Evolutionary conservation across 108 stramenopile species (phyloP).

Genomic region (Skeletonema menzelii): DNA sequence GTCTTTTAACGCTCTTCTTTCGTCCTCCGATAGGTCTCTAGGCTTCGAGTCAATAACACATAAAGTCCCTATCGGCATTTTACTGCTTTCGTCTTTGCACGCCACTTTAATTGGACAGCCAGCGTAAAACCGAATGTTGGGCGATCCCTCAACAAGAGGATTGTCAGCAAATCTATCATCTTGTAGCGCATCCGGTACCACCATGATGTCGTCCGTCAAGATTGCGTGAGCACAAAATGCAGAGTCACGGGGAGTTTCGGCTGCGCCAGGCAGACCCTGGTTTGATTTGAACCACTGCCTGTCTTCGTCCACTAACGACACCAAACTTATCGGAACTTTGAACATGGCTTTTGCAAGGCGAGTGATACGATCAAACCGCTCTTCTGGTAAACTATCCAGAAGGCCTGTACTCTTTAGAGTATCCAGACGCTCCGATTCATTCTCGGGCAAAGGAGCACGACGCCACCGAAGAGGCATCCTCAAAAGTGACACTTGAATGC

Average conservation of each 20-base stretch:
- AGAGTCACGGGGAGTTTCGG: slow-evolving; percentile 60
- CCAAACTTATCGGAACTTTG: slow-evolving; percentile 47
- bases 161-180: slow-evolving; percentile 75
- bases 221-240: slow-evolving; percentile 80
- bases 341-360: slow-evolving; percentile 38
- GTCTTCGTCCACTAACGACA: slow-evolving; percentile 50
- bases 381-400: slow-evolving; percentile 23
- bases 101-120: slow-evolving; percentile 45
- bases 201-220: slow-evolving; percentile 36
- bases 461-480: slow-evolving; percentile 34
- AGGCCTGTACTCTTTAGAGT: slow-evolving; percentile 25
- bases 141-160: slow-evolving; percentile 65
- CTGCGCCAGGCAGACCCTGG: slow-evolving; percentile 39
- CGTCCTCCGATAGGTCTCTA: slow-evolving; percentile 8
- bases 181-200: slow-evolving; percentile 60
- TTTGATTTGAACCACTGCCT: slow-evolving; percentile 57
- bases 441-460: slow-evolving; percentile 6
- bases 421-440: slow-evolving; percentile 20
- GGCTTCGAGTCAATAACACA: slow-evolving; percentile 50
- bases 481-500: slow-evolving; percentile 27
- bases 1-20: slow-evolving; percentile 1
- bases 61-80: slow-evolving; percentile 41
- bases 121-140: slow-evolving; percentile 76
- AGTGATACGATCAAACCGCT: slow-evolving; percentile 51
- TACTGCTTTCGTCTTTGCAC: not conserved